A percentile compares a stretch with the other conserved stretches of the same genome.
Evolutionary conservation across 192 early-diverging fungal species (phyloP).

Genomic region (Podila horticola): DNA sequence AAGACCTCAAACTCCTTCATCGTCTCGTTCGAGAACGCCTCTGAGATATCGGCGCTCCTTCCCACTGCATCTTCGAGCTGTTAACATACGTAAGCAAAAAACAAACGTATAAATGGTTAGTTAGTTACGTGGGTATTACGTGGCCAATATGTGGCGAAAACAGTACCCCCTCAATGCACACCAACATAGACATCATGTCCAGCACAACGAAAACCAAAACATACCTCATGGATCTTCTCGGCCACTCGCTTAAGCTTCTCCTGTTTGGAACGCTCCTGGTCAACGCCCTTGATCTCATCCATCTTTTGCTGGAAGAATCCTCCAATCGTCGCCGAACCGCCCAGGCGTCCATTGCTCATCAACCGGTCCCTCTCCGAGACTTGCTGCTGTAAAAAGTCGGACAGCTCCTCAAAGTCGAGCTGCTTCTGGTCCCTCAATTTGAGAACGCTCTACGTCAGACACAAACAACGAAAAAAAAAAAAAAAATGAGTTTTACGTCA

Average conservation of each 20-base stretch:
- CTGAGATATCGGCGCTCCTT: constrained; percentile 74
- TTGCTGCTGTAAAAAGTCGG: constrained; percentile 78
- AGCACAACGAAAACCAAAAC: background rate
- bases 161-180: background rate
- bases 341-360: constrained; percentile 68
- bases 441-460: constrained; percentile 69
- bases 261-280: constrained; percentile 83
- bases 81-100: background rate
- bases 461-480: background rate
- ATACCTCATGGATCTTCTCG: constrained; percentile 75
- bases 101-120: background rate
- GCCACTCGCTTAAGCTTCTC: constrained; percentile 82
- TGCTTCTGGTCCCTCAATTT: constrained; percentile 94
- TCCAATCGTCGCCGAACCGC: constrained; percentile 66
- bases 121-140: background rate
- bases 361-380: constrained; percentile 78
- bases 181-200: background rate
- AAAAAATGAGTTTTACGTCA: background rate
- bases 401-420: constrained; percentile 92
- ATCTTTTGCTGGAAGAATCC: constrained; percentile 89
- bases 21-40: constrained; percentile 82
- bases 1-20: constrained; percentile 88
- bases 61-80: constrained; percentile 88
- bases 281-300: constrained; percentile 88
- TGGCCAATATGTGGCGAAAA: no score